These are phyloP conservation scores for Hemisphaericaspora xylofermentans DNA, from an alignment of 1,139 yeast species.

Conservation along the genomic window DNA sequence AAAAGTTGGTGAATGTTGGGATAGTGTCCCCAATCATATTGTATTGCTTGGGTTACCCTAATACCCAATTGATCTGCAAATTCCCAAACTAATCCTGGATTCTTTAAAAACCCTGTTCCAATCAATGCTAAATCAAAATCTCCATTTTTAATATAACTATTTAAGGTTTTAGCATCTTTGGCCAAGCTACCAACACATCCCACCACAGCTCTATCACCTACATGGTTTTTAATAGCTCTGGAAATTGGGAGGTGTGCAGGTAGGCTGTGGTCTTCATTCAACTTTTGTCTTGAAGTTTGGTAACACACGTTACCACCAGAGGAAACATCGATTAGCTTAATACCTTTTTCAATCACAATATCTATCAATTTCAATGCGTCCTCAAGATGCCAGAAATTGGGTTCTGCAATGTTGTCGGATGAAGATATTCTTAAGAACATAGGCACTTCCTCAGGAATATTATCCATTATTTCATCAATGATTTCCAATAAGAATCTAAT, in stretches of 20 bases:
- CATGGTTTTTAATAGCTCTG: conserved; percentile 37
- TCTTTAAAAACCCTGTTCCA: conserved; percentile 44
- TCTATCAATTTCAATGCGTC: conserved; percentile 45
- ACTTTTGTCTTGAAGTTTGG: conserved; percentile 10
- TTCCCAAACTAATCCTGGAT: conserved; percentile 45
- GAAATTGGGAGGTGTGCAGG: conserved; percentile 36
- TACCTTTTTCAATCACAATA: conserved; percentile 40
- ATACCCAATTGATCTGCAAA: conserved; percentile 51
- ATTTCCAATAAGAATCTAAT: conserved; percentile 58
- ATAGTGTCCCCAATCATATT: conserved; percentile 11
- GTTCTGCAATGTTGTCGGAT: conserved; percentile 32
- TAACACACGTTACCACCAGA: conserved; percentile 49
- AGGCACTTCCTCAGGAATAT: conserved; percentile 31
- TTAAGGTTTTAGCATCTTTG: conserved; percentile 28
- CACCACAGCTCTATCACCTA: conserved; percentile 39
- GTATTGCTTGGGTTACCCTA: conserved; percentile 25
- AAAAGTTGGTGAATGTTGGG: conserved; percentile 9
- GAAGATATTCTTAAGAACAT: conserved; percentile 46
- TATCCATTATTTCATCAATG: conserved; percentile 43
- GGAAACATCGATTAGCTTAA: conserved; percentile 53
- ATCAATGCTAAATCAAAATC: conserved; percentile 45
- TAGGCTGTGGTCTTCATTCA: conserved; percentile 8
- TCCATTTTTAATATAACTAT: conserved; percentile 38
- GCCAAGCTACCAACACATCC: conserved; percentile 49
- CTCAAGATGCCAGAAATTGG: conserved; percentile 43